Conservation (phyloP, 257 asterid genomes). For the Fraxinus americana region DNA sequence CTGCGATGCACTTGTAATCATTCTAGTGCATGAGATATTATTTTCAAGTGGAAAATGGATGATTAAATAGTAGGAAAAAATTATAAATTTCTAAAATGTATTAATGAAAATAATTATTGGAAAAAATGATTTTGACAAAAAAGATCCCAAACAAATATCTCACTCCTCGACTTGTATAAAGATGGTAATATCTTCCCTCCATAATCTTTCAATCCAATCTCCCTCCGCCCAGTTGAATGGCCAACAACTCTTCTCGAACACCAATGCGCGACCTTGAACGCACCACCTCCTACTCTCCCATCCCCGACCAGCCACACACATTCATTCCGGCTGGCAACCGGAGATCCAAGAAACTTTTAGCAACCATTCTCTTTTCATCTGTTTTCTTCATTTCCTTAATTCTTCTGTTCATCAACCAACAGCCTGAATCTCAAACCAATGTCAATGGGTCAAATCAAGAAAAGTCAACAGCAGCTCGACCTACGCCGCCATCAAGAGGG, state of each 20-base stretch:
- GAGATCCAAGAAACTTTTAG: conserved; percentile 30
- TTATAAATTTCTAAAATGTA: too few species aligned
- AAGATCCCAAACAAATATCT: too few species aligned
- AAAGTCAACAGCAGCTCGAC: conserved; percentile 22
- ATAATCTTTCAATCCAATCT: background rate
- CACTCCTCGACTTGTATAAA: too few species aligned
- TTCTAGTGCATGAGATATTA: too few species aligned
- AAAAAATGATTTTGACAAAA: too few species aligned
- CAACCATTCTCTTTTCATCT: conserved; percentile 44
- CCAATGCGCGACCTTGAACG: conserved; percentile 41
- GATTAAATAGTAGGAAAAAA: too few species aligned
- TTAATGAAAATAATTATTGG: too few species aligned
- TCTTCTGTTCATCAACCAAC: conserved; percentile 28
- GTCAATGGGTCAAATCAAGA: conserved; percentile 5
- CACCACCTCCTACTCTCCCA: conserved; percentile 41
- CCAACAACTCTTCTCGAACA: conserved; percentile 27
- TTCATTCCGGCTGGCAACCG: conserved; percentile 24
- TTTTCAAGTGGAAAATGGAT: too few species aligned
- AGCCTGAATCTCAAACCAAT: conserved; percentile 14
- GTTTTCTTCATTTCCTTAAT: conserved; percentile 34
- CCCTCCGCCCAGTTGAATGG: conserved; percentile 29
- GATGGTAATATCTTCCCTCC: background rate
- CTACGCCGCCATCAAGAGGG: conserved; percentile 57
- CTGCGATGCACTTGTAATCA: too few species aligned
- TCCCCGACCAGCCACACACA: conserved; percentile 29